Conservation (phyloP, 2,329 filamentous ascomycete species). For the Helotiales sp. region DNA sequence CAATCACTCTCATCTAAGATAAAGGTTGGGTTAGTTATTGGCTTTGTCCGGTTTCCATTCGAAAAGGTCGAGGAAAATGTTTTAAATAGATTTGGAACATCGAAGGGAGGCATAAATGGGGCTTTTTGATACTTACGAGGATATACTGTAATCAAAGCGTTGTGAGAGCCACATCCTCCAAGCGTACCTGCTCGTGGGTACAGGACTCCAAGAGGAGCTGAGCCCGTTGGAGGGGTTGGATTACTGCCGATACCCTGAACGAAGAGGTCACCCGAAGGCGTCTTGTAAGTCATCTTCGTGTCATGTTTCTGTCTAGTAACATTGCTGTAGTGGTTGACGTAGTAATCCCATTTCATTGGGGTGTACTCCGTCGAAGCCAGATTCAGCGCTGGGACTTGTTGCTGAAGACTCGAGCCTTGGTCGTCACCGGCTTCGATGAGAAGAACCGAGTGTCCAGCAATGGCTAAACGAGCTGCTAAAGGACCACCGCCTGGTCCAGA, state of each 20-base stretch:
- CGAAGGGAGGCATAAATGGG: too few relatives aligned
- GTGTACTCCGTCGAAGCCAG: constrained; percentile 53
- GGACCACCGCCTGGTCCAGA: constrained; percentile 57
- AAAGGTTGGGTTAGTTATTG: too few relatives aligned
- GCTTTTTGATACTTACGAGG: too few relatives aligned
- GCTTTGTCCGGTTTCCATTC: too few relatives aligned
- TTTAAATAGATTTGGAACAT: too few relatives aligned
- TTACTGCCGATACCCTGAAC: constrained; percentile 24
- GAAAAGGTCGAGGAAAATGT: too few relatives aligned
- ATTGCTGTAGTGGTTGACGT: constrained; percentile 30
- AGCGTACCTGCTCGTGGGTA: constrained; percentile 42
- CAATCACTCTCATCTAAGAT: constrained; percentile 37
- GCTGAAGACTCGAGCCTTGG: constrained; percentile 48
- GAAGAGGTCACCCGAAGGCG: constrained; percentile 33
- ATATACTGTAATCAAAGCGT: constrained; percentile 34
- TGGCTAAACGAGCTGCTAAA: constrained; percentile 54
- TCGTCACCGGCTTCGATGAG: constrained; percentile 60
- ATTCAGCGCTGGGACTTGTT: constrained; percentile 54
- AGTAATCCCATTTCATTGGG: constrained; percentile 56
- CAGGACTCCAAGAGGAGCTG: constrained; percentile 36
- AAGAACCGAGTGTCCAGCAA: constrained; percentile 56
- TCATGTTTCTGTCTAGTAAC: constrained; percentile 24
- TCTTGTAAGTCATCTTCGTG: constrained; percentile 45
- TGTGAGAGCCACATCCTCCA: constrained; percentile 39
- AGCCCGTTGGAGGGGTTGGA: constrained; percentile 30